These are phyloP conservation scores for Blastocystis sp. DNA, from an alignment of 352 stramenopile species.

Conservation along the genomic window DNA sequence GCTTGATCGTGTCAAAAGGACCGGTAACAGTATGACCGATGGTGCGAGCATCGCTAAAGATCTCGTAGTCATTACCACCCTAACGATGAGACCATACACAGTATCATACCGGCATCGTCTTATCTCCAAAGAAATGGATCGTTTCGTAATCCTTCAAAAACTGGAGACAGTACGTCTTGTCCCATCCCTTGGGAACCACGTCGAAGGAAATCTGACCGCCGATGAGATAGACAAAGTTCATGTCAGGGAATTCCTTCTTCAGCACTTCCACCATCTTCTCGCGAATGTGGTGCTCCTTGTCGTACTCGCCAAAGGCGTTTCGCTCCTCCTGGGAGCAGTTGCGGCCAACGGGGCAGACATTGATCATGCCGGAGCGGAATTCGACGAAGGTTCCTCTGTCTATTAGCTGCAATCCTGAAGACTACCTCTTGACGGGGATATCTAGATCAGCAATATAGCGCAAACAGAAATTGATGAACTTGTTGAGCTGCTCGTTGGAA, in stretches of 20 bases:
- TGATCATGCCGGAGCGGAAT: constrained; percentile 66
- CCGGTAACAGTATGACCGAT: constrained; percentile 21
- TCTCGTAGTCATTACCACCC: constrained; percentile 1
- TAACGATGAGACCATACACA: not conserved
- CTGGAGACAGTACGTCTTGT: constrained; percentile 70
- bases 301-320: constrained; percentile 43
- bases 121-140: constrained; percentile 70
- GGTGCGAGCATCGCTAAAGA: not conserved
- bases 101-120: not conserved
- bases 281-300: constrained; percentile 60
- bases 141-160: constrained; percentile 53
- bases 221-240: constrained; percentile 68
- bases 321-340: constrained; percentile 19
- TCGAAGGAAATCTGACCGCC: constrained; percentile 67
- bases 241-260: constrained; percentile 22
- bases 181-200: constrained; percentile 52
- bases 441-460: constrained; percentile 62
- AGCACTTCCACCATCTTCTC: constrained; percentile 55
- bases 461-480: constrained; percentile 56
- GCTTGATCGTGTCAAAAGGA: constrained; percentile 39
- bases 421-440: constrained; percentile 58
- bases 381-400: constrained; percentile 67
- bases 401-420: not conserved
- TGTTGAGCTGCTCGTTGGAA: constrained; percentile 45
- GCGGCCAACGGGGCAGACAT: constrained; percentile 62